Evolutionary conservation across 73 alveolate genomes (phyloP), one percentile per base, ranked within the genome.

Genomic region (Tetrahymena borealis): DNA sequence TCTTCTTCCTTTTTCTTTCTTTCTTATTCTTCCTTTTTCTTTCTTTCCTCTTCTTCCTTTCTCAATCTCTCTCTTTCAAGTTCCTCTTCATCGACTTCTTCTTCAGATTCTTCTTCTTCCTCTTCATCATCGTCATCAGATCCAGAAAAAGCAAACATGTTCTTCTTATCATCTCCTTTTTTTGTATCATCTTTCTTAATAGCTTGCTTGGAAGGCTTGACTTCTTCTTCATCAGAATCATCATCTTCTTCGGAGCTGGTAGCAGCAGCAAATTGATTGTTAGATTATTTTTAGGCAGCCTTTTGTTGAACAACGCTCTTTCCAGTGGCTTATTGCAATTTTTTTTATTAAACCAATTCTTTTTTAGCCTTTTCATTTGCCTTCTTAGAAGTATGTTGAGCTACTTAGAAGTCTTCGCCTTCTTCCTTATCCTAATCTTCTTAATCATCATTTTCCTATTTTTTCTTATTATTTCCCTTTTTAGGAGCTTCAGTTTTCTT

Each of bases 1-100:
- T 95, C 98, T 15, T 96, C 98, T 39, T 97, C 98, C 2, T 95
- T 97, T 77, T 93, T 94, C 31, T 94, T 96, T 77, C 41, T 90
- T 38, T 93, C 79, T 43, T 78, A 20, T 60, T 79, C 94, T 18
- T 92, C 91, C 31, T 38, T 40, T 28, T 91, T 42, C 94, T 91
- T 94, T 60, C 90, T 92, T 91, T 95, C 92, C 78, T 96, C 96
- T 40, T 96, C 94, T 85, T 40, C 41, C 93, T 97, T 91, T 93
- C 93, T 90, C 78, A 94, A 79, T 60, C 94, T 95, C 33, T 91
- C 92, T 91, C 94, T 92, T n/a, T 92, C 96, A 32, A 93, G 95
- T 85, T 92, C 94, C 1, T 94, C 98, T 94, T 90, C 96, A 79
- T 90, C 91, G 78, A 95, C 96, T 85, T 94, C 97, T 78, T 91